Conservation (phyloP, 1,139 yeast species). For the Sugiyamaella pinicola region DNA sequence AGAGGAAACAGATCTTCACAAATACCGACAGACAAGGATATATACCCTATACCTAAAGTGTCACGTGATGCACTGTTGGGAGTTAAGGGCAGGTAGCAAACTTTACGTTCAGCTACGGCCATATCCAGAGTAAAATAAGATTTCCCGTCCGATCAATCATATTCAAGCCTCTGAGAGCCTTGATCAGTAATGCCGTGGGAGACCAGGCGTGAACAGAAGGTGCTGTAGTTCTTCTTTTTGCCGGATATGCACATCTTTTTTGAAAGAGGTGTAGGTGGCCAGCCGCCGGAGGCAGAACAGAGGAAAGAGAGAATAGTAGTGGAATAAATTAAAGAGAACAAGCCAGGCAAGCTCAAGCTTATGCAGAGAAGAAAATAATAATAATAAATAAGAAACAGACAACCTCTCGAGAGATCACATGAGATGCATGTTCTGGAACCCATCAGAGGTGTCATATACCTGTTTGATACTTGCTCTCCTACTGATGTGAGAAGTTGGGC, state of each 20-base stretch:
- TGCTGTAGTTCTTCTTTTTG: background rate
- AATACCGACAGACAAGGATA: too few species aligned
- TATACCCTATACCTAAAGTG: background rate
- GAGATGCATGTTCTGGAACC: slow-evolving; percentile 35
- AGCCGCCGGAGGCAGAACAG: background rate
- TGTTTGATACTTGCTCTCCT: slow-evolving; percentile 37
- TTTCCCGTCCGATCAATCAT: background rate
- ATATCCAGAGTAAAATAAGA: slow-evolving; percentile 5
- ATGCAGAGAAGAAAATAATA: background rate
- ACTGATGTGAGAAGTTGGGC: slow-evolving; percentile 30
- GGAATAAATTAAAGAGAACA: background rate
- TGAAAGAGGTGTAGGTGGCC: too few species aligned
- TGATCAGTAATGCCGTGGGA: background rate
- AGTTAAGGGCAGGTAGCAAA: background rate
- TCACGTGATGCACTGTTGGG: background rate
- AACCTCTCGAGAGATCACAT: background rate
- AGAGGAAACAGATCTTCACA: too few species aligned
- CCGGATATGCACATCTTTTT: background rate
- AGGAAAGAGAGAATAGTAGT: slow-evolving; percentile 2
- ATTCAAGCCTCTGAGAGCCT: background rate
- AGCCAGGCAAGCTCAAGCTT: too few species aligned
- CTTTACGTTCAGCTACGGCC: slow-evolving; percentile 8
- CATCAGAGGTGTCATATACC: slow-evolving; percentile 38
- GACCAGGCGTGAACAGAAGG: background rate
- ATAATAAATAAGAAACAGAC: slow-evolving; percentile 1